Evolutionary conservation across 1,139 yeast genomes (phyloP).

Genomic region (Geotrichum carabidarum): DNA sequence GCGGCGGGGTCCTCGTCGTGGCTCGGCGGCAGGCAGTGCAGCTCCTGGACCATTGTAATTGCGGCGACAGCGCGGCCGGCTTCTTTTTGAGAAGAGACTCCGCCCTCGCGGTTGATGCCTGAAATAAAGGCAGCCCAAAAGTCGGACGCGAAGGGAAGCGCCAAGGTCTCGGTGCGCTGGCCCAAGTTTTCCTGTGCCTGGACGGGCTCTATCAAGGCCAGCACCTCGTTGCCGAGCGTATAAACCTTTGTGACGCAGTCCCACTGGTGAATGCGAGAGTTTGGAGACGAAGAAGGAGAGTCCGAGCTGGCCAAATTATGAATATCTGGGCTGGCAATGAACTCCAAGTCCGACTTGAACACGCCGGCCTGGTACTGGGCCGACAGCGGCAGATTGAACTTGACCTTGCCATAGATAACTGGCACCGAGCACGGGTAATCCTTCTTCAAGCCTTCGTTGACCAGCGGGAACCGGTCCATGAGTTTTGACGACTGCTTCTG

Average conservation of each 20-base stretch:
- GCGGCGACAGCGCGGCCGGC: conserved; percentile 34
- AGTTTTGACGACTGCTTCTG: conserved; percentile 31
- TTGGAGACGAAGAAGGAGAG: conserved; percentile 16
- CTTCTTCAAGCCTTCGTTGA: conserved; percentile 26
- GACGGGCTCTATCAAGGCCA: conserved; percentile 32
- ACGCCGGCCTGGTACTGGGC: conserved; percentile 17
- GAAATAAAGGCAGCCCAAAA: conserved; percentile 40
- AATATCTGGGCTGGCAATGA: conserved; percentile 22
- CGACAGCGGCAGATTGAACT: conserved; percentile 26
- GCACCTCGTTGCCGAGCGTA: conserved; percentile 34
- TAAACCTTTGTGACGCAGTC: conserved; percentile 33
- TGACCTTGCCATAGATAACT: conserved; percentile 34
- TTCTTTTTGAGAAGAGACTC: conserved; percentile 30
- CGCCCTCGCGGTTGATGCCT: conserved; percentile 30
- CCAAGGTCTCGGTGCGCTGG: conserved; percentile 34
- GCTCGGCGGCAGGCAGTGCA: conserved; percentile 25
- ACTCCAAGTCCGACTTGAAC: conserved; percentile 30
- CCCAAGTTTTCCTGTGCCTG: conserved; percentile 28
- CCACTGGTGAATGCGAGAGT: conserved; percentile 28
- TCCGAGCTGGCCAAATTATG: not conserved
- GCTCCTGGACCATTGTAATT: conserved; percentile 36
- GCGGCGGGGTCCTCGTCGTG: conserved; percentile 10
- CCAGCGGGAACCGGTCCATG: conserved; percentile 32
- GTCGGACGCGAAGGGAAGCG: conserved; percentile 38
- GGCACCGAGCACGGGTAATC: conserved; percentile 24